phyloP scores from a whole-genome alignment of 768 basidiomycete genomes.

The Russula olivacea region DNA sequence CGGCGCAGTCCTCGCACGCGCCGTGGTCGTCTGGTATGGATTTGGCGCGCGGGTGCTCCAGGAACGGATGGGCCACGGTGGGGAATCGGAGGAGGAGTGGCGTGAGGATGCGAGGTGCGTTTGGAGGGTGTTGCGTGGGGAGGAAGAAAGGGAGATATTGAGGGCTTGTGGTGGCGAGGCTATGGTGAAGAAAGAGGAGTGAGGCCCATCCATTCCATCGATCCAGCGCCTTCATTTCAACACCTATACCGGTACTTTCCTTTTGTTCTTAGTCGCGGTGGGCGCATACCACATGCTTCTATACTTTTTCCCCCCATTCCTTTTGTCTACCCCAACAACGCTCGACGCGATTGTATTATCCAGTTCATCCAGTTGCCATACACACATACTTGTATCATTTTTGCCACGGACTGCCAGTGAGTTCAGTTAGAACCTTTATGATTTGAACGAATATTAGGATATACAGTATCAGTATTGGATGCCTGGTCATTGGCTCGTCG shows the following conservation, averaged over 20 bases:
- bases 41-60: not conserved
- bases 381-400: too few species aligned
- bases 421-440: too few species aligned
- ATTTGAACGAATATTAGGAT: too few species aligned
- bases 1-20: not conserved
- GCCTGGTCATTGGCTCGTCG: too few species aligned
- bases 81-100: constrained; percentile 7
- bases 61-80: not conserved
- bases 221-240: not conserved
- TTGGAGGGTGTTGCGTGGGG: constrained; percentile 20
- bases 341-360: too few species aligned
- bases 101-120: constrained; percentile 18
- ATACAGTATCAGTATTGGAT: too few species aligned
- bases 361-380: too few species aligned
- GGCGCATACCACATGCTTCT: not conserved
- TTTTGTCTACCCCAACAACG: too few species aligned
- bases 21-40: constrained; percentile 8
- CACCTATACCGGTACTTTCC: not conserved
- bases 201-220: not conserved
- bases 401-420: too few species aligned
- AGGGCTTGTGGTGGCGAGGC: not conserved
- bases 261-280: not conserved
- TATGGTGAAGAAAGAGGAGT: constrained; percentile 11
- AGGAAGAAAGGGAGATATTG: constrained; percentile 17
- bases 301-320: not conserved